phyloP scores from a whole-genome alignment of 768 basidiomycete species.

The Leccinum sublutescens region DNA sequence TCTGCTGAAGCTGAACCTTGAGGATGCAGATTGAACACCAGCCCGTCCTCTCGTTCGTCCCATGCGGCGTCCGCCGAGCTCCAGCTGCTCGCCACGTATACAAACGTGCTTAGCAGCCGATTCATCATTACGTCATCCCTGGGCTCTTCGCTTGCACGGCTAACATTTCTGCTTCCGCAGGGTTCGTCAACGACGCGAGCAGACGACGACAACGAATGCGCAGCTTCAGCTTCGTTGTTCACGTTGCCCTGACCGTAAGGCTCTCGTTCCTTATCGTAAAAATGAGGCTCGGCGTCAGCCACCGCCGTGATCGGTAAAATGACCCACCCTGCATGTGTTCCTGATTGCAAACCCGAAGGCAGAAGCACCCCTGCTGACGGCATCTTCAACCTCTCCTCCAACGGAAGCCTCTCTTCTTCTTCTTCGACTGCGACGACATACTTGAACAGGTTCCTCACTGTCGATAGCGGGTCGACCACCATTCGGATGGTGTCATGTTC shows the following conservation, averaged over 20 bases:
- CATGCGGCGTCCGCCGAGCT: slow-evolving; percentile 22
- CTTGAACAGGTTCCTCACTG: slow-evolving; percentile 12
- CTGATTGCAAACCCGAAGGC: slow-evolving; percentile 16
- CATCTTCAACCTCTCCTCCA: slow-evolving; percentile 10
- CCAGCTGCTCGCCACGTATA: slow-evolving; percentile 23
- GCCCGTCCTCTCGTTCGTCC: slow-evolving; percentile 26
- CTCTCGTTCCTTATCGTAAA: slow-evolving; percentile 25
- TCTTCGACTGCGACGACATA: slow-evolving; percentile 12
- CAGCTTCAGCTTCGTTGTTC: slow-evolving; percentile 7
- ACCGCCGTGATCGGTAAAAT: slow-evolving; percentile 25
- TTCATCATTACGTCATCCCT: slow-evolving; percentile 12
- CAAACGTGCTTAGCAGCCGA: slow-evolving; percentile 19
- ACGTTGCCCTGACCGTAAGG: slow-evolving; percentile 18
- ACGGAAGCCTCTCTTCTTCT: slow-evolving; percentile 1
- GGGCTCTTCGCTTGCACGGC: slow-evolving; percentile 5
- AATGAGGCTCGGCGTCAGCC: slow-evolving; percentile 9
- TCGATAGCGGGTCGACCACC: slow-evolving; percentile 24
- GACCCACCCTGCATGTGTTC: slow-evolving; percentile 28
- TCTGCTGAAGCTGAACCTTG: slow-evolving; percentile 10
- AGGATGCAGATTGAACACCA: slow-evolving; percentile 27
- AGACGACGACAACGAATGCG: slow-evolving; percentile 3
- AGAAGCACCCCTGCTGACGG: slow-evolving; percentile 16
- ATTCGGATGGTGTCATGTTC: slow-evolving; percentile 55
- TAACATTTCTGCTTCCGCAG: neutral
- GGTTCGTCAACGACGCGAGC: neutral